Evolutionary conservation across 768 basidiomycete genomes (phyloP).

Genomic region (Amanita molliuscula): DNA sequence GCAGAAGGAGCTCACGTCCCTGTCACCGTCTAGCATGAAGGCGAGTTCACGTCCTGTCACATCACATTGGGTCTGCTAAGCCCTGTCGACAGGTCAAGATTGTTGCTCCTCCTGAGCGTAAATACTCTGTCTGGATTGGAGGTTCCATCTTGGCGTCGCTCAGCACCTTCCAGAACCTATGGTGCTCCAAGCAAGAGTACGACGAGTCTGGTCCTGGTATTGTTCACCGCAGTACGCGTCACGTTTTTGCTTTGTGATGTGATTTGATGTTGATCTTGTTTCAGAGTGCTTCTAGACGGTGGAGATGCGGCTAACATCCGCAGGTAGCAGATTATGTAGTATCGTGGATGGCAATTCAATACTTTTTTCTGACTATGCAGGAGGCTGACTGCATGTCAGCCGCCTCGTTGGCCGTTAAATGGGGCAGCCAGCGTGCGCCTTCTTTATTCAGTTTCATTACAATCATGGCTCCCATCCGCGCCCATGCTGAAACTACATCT

Average conservation of each 20-base stretch:
- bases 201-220: constrained; percentile 77
- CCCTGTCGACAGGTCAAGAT: constrained; percentile 60
- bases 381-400: neutral
- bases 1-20: constrained; percentile 72
- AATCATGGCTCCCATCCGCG: neutral
- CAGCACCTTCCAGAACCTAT: constrained; percentile 94
- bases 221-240: constrained; percentile 61
- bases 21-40: constrained; percentile 88
- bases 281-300: constrained; percentile 23
- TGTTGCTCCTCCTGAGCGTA: constrained; percentile 87
- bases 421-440: neutral
- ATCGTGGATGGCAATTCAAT: neutral
- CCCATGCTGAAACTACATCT: neutral
- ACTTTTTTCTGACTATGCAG: constrained; percentile 19
- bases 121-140: constrained; percentile 95
- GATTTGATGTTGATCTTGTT: neutral
- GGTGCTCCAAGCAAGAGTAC: constrained; percentile 91
- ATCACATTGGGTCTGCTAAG: neutral
- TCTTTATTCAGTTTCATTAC: neutral
- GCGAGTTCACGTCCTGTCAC: constrained; percentile 17
- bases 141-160: constrained; percentile 82
- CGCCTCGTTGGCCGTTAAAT: too few species aligned
- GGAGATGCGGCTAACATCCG: neutral
- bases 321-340: neutral
- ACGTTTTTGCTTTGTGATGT: constrained; percentile 1